These are phyloP conservation scores for Fagus crenata DNA, from an alignment of 306 rosid species.

Conservation along the genomic window DNA sequence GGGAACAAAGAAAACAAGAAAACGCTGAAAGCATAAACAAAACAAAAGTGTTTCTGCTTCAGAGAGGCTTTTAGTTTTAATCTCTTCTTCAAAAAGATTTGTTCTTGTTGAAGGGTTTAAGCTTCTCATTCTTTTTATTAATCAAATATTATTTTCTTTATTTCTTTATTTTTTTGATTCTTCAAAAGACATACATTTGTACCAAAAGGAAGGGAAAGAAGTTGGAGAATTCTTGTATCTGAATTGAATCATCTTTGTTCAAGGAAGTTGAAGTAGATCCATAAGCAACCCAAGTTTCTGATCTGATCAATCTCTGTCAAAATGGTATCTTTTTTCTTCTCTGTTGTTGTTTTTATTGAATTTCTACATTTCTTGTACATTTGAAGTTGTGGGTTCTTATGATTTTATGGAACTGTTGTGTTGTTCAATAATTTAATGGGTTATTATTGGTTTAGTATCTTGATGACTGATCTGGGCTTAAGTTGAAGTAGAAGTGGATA, in stretches of 20 bases:
- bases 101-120: constrained; percentile 48
- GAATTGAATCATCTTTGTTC: constrained; percentile 37
- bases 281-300: constrained; percentile 47
- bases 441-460: constrained; percentile 17
- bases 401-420: not conserved
- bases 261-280: constrained; percentile 59
- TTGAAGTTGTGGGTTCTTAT: constrained; percentile 27
- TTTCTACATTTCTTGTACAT: constrained; percentile 26
- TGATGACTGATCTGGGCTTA: constrained; percentile 47
- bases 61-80: constrained; percentile 13
- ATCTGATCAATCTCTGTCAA: constrained; percentile 51
- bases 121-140: constrained; percentile 34
- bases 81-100: constrained; percentile 38
- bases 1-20: constrained; percentile 27
- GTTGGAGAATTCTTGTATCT: constrained; percentile 40
- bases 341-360: not conserved
- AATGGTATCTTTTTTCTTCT: constrained; percentile 57
- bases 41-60: constrained; percentile 28
- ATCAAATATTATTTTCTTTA: constrained; percentile 14
- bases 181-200: constrained; percentile 21
- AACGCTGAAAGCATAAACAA: not conserved
- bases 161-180: constrained; percentile 25
- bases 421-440: constrained; percentile 17
- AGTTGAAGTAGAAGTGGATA: constrained; percentile 32
- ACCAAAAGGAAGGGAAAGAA: constrained; percentile 26